Conservation (phyloP, 2,329 filamentous ascomycete species). For the Zasmidium citrigriseum region DNA sequence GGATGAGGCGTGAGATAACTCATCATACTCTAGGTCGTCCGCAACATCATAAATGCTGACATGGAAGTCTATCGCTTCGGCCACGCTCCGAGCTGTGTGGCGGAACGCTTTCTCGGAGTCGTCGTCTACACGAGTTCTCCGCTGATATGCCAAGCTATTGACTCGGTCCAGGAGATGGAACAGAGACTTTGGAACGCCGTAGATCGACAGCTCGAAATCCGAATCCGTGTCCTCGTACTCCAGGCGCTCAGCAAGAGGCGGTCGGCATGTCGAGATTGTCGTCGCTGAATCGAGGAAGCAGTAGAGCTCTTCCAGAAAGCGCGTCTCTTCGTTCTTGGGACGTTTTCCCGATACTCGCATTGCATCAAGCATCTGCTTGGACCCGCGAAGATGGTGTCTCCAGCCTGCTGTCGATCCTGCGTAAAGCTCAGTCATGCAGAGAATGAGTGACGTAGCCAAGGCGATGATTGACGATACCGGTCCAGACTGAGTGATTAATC, state of each 20-base stretch:
- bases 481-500: not conserved
- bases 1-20: not conserved
- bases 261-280: not conserved
- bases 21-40: not conserved
- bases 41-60: not conserved
- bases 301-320: not conserved
- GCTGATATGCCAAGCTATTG: not conserved
- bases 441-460: not conserved
- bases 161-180: not conserved
- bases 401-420: not conserved
- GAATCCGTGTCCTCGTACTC: not conserved
- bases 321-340: not conserved
- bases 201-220: not conserved
- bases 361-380: not conserved
- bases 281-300: not conserved
- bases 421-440: not conserved
- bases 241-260: not conserved
- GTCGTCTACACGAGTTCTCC: not conserved
- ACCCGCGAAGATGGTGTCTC: not conserved
- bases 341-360: not conserved
- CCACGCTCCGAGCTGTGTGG: not conserved
- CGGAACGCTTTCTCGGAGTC: conserved; percentile 1
- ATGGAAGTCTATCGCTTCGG: not conserved
- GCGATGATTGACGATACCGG: not conserved
- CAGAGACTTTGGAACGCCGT: not conserved